phyloP scores from a whole-genome alignment of 2,329 filamentous ascomycete genomes.

The Podosphaera xanthii region DNA sequence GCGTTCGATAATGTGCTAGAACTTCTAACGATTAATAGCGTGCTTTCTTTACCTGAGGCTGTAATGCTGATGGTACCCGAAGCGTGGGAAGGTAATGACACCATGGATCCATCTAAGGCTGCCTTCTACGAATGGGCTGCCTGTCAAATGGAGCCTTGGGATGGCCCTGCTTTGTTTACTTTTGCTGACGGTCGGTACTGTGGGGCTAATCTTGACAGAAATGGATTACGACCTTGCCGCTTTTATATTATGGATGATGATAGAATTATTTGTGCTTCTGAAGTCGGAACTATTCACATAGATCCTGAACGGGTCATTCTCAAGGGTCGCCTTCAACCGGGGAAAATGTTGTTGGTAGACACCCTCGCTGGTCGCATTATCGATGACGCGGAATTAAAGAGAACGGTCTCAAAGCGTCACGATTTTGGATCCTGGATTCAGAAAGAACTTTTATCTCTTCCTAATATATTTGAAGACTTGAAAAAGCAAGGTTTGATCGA shows the following conservation, averaged over 20 bases:
- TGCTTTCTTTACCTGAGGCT: constrained; percentile 81
- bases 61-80: constrained; percentile 98
- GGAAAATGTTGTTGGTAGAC: constrained; percentile 89
- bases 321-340: constrained; percentile 82
- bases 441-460: constrained; percentile 61
- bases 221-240: constrained; percentile 82
- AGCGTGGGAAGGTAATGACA: constrained; percentile 83
- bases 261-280: constrained; percentile 88
- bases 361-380: constrained; percentile 81
- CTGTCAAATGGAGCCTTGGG: constrained; percentile 98
- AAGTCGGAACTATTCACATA: constrained; percentile 80
- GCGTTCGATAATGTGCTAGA: constrained; percentile 95
- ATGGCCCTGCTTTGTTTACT: constrained; percentile 87
- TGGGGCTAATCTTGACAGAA: constrained; percentile 88
- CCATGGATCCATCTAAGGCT: constrained; percentile 85
- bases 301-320: constrained; percentile 78
- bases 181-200: constrained; percentile 94
- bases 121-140: constrained; percentile 98
- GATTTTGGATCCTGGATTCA: constrained; percentile 82
- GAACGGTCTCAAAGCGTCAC: constrained; percentile 61
- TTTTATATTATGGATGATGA: constrained; percentile 96
- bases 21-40: constrained; percentile 81
- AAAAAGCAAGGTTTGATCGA: constrained; percentile 33
- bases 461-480: constrained; percentile 45
- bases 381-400: constrained; percentile 79